Evolutionary conservation across 202 grass and related monocot species (phyloP), one percentile per base, ranked within the genome.

Genomic region (Cymbopogon flexuosus): DNA sequence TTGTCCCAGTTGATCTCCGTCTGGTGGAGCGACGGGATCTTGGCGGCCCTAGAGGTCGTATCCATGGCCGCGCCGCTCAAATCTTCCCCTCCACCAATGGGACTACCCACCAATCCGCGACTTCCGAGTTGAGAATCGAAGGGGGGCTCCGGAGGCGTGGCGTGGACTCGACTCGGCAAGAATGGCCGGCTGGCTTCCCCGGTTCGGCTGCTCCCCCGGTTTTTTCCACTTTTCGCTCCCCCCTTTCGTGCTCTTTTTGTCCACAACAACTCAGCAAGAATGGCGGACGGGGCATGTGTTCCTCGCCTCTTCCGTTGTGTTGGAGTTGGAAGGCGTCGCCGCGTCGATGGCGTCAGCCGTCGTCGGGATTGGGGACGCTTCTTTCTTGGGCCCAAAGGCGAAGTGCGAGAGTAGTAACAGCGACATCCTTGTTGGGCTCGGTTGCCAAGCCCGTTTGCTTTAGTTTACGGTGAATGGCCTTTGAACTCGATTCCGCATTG

Each of bases 1-100:
- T 96, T 93, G 79, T 99, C 92, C 96, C 92, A 99, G 80, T 96
- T 99, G 88, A 99, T 93, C 87, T 99, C 96, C 65, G 92, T 99
- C 78, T 93, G 96, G 42, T 93, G 83, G 62, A 99, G 70, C 62
- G 92, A 76, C 30, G 88, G 86, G 76, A 89, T 88, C 75, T 90
- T 91, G 18, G 74, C 51, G 21, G 68, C 74, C 68, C 83, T 89
- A 12, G 67, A 56, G 13, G 83, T 45, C 19, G 88, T 79, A 57
- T 83, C 88, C 88, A 89, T 89, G 21, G 51, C 75, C 41, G 37
- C 62, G 68, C 68, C 68, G 36, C 62, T 24, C 72, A 1, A 52
- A 62, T 73, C 58, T 47, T 45, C 71, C 73, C 79, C 68, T 58
- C 21, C 41, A 27, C 70, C 11, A 27, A 27, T 27, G 27, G 27